Evolutionary conservation across 805 yeast genomes (phyloP).

Genomic region (Yamadazyma laniorum): DNA sequence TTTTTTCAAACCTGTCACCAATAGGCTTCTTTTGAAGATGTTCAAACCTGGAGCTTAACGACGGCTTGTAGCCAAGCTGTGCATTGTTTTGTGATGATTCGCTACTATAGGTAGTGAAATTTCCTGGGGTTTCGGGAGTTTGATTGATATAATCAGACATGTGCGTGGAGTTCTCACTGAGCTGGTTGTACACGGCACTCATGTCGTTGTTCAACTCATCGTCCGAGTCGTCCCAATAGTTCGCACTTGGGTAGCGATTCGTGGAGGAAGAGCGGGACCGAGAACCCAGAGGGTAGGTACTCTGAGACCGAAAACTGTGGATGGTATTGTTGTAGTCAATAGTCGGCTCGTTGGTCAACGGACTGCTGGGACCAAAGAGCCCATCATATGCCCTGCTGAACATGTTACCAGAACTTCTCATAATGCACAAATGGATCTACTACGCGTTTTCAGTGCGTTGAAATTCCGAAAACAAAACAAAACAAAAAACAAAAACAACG

Average conservation of each 20-base stretch:
- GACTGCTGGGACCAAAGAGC: conserved; percentile 18
- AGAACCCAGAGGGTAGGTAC: background rate
- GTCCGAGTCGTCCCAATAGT: conserved; percentile 15
- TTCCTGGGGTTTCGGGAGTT: conserved; percentile 1
- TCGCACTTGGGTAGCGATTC: background rate
- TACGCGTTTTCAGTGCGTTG: background rate
- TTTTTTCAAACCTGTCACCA: conserved; percentile 3
- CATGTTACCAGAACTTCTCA: background rate
- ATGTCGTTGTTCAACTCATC: conserved; percentile 16
- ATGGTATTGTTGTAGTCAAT: conserved; percentile 32
- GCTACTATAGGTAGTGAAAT: conserved; percentile 2
- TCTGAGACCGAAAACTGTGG: conserved; percentile 6
- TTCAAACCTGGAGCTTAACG: conserved; percentile 5
- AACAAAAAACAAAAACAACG: no score
- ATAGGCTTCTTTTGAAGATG: background rate
- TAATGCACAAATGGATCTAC: no score
- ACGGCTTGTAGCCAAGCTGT: conserved; percentile 3
- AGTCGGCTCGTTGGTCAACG: conserved; percentile 33
- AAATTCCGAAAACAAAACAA: no score
- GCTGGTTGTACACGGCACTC: conserved; percentile 11
- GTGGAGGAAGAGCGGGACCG: background rate
- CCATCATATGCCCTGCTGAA: conserved; percentile 13
- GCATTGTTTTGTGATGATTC: background rate
- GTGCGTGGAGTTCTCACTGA: conserved; percentile 10
- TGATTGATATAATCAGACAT: conserved; percentile 2